Percentiles rank a stretch among this genome's conserved stretches.
phyloP scores from a whole-genome alignment of 2,329 filamentous ascomycete genomes.

The Penicillium concentricum region DNA sequence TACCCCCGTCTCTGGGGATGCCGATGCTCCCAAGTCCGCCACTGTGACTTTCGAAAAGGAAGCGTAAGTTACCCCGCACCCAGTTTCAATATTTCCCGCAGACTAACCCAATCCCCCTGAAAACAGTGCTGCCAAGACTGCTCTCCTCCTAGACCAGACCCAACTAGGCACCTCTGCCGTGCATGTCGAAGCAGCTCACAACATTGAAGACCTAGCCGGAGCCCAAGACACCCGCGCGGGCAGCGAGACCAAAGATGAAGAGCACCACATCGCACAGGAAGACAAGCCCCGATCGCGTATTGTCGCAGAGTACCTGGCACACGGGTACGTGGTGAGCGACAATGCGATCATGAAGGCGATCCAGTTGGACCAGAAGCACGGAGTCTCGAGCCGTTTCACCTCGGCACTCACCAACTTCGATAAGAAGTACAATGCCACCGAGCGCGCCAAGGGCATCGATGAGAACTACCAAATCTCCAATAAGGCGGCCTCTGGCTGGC shows the following conservation, averaged over 20 bases:
- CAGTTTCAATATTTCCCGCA: slow-evolving; percentile 9
- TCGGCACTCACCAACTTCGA: slow-evolving; percentile 74
- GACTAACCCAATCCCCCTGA: neutral
- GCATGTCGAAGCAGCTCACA: slow-evolving; percentile 72
- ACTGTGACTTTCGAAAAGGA: slow-evolving; percentile 97
- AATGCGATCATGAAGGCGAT: slow-evolving; percentile 78
- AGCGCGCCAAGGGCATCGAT: slow-evolving; percentile 81
- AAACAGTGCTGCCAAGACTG: slow-evolving; percentile 79
- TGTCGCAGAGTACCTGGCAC: slow-evolving; percentile 91
- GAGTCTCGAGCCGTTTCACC: slow-evolving; percentile 78
- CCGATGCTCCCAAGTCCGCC: slow-evolving; percentile 71
- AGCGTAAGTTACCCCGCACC: slow-evolving; percentile 54
- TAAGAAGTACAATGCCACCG: slow-evolving; percentile 79
- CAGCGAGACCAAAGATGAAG: slow-evolving; percentile 55
- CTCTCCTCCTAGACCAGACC: slow-evolving; percentile 94
- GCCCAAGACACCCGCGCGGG: slow-evolving; percentile 59
- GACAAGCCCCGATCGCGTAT: slow-evolving; percentile 95
- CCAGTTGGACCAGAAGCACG: slow-evolving; percentile 84
- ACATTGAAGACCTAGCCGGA: slow-evolving; percentile 62
- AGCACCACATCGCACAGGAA: slow-evolving; percentile 80
- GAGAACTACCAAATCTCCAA: slow-evolving; percentile 77
- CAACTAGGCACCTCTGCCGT: slow-evolving; percentile 76
- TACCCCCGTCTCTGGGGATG: slow-evolving; percentile 55
- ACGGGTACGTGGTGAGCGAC: slow-evolving; percentile 83
- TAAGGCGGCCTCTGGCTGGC: slow-evolving; percentile 66